Evolutionary conservation across 495 filamentous ascomycete genomes (phyloP).

Genomic region (Tuber magnatum): DNA sequence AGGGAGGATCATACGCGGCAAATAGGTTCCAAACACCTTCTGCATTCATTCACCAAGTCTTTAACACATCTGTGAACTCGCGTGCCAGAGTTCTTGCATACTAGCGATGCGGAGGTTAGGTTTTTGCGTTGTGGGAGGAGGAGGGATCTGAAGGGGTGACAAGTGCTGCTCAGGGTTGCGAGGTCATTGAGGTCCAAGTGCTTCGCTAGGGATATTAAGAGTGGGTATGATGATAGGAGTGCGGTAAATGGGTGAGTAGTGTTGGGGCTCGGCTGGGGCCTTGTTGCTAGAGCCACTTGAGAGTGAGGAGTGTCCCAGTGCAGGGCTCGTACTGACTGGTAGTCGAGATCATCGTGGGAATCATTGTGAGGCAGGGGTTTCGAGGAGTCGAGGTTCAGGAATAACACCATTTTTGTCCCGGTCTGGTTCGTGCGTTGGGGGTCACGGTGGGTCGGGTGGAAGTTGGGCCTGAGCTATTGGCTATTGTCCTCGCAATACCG

Average conservation of each 20-base stretch:
- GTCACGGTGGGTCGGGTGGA: not conserved
- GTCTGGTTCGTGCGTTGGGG: not conserved
- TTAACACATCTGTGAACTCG: conserved; percentile 16
- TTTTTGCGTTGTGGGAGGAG: conserved; percentile 19
- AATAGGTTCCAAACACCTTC: conserved; percentile 13
- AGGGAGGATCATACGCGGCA: conserved; percentile 23
- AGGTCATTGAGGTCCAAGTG: conserved; percentile 37
- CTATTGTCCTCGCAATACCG: not conserved
- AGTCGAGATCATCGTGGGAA: not conserved
- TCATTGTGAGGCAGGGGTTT: not conserved
- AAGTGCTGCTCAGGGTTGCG: conserved; percentile 24
- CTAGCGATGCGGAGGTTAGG: conserved; percentile 18
- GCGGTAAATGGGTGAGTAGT: conserved; percentile 20
- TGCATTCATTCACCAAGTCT: conserved; percentile 28
- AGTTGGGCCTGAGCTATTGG: not conserved
- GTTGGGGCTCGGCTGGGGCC: conserved; percentile 13
- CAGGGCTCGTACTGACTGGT: not conserved
- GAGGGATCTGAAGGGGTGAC: conserved; percentile 27
- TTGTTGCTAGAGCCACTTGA: too few relatives aligned
- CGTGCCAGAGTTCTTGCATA: conserved; percentile 16
- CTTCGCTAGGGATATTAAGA: conserved; percentile 20
- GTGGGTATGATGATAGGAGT: conserved; percentile 32
- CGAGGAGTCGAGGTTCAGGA: conserved; percentile 20
- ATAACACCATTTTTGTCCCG: conserved; percentile 23
- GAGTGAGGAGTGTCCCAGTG: not conserved